phyloP scores from a whole-genome alignment of 495 filamentous ascomycete species.

The Trichoderma orchidacearum region DNA sequence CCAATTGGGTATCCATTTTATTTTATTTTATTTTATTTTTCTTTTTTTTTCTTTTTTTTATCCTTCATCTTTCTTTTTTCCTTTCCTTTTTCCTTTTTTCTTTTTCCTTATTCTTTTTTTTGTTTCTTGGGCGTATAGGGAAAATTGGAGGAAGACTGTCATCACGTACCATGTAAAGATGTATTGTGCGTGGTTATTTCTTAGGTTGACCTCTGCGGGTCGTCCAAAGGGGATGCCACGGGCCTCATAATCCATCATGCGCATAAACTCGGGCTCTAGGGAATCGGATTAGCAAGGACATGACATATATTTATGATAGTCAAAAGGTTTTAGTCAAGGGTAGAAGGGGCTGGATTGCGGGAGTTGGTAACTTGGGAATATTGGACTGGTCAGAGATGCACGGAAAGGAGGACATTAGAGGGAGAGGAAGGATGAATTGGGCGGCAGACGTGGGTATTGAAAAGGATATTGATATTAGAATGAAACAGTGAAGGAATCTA shows the following conservation, averaged over 20 bases:
- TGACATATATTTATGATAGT: no score
- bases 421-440: no score
- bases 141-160: neutral
- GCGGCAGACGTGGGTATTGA: neutral
- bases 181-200: slow-evolving; percentile 95
- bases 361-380: no score
- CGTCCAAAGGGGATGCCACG: slow-evolving; percentile 91
- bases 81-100: neutral
- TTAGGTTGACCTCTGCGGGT: slow-evolving; percentile 77
- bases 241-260: slow-evolving; percentile 51
- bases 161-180: slow-evolving; percentile 86
- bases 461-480: neutral
- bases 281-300: no score
- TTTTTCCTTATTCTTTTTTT: neutral
- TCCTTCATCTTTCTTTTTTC: neutral
- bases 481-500: no score
- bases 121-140: slow-evolving; percentile 2
- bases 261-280: slow-evolving; percentile 72
- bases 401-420: no score
- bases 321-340: no score
- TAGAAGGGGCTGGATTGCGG: no score
- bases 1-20: neutral
- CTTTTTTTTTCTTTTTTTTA: neutral
- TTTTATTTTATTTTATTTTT: neutral
- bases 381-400: no score